Base-by-base conservation (phyloP, 2,329 filamentous ascomycete genomes). In the Penicillium sp. region DNA sequence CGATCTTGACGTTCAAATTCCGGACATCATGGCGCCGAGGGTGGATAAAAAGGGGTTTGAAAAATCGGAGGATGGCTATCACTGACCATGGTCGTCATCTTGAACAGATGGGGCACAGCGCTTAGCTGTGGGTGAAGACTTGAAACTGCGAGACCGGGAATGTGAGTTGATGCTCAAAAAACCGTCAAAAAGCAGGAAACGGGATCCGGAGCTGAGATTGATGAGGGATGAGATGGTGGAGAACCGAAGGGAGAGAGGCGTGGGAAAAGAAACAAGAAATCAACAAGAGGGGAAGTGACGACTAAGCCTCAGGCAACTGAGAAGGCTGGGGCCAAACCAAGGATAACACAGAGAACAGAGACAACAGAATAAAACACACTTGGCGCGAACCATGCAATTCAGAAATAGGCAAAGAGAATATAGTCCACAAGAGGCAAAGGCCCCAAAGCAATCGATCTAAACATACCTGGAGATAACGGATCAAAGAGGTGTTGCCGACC, bases 11-110 rank as follows among this genome's bases (percentile, higher is more conserved):
- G 7, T 3, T 16, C 7, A 19, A 35, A 11, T 10, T 7, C 9
- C 8, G 4, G 4, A n/a, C 35, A 5, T 30, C n/a, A 16, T 29
- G 14, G 7, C 26, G 9, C 34, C 39, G 14, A 39, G 32, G 16
- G 4, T 32, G 32, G 39, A 27, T 43, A 34, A 14, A 42, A 26
- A 11, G 36, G 14, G 29, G 19, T 13, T 2, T 43, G 48, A 38
- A 38, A 51, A 43, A 35, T 26, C 14, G 39, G 43, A 45, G 23
- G 34, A 46, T 41, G 36, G 41, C 35, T 36, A 42, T 52, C 30
- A 67, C 70, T 67, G 47, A 73, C 70, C 70, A 73, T 73, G 55
- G 70, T 73, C 60, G 70, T 73, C 70, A 73, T 73, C 35, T 67
- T 71, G 65, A 50, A 54, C 39, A 40, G 43, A 54, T 52, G 60